Conservation (phyloP, 768 basidiomycete genomes). For the Boletus rubroflammeus region DNA sequence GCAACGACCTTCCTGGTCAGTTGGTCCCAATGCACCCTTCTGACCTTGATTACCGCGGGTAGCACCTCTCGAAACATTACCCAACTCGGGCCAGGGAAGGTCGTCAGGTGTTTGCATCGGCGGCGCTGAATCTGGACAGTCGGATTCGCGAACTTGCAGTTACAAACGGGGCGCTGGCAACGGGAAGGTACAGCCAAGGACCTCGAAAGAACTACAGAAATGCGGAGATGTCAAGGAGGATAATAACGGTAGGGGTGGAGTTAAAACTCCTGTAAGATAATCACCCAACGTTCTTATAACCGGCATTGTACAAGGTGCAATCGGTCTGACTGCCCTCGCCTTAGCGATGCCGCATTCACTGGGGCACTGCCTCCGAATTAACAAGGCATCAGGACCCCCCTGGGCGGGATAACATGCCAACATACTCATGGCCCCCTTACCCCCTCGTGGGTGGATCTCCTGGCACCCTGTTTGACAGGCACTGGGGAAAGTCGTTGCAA, state of each 20-base stretch:
- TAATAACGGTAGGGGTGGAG: conserved; percentile 33
- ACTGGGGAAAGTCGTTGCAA: conserved; percentile 25
- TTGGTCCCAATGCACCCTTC: conserved; percentile 69
- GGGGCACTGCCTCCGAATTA: conserved; percentile 31
- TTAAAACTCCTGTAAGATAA: conserved; percentile 36
- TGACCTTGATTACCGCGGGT: conserved; percentile 85
- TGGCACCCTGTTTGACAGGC: conserved; percentile 33
- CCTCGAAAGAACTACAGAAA: conserved; percentile 9
- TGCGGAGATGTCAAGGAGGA: conserved; percentile 20
- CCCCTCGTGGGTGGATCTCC: conserved; percentile 23
- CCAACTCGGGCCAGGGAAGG: conserved; percentile 82
- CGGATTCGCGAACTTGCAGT: conserved; percentile 2
- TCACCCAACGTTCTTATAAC: conserved; percentile 35
- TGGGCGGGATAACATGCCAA: conserved; percentile 34
- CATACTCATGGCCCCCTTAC: conserved; percentile 28
- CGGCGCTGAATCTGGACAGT: conserved; percentile 6
- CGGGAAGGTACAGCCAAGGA: conserved; percentile 15
- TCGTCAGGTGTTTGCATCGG: conserved; percentile 56
- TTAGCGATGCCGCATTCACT: conserved; percentile 38
- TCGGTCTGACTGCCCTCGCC: conserved; percentile 22
- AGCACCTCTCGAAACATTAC: conserved; percentile 80
- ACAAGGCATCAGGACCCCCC: conserved; percentile 28
- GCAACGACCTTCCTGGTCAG: conserved; percentile 73
- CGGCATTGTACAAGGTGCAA: conserved; percentile 30
- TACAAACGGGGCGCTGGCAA: conserved; percentile 5